Evolutionary conservation across 2,329 filamentous ascomycete genomes (phyloP).

Genomic region (Macroventuria anomochaeta): DNA sequence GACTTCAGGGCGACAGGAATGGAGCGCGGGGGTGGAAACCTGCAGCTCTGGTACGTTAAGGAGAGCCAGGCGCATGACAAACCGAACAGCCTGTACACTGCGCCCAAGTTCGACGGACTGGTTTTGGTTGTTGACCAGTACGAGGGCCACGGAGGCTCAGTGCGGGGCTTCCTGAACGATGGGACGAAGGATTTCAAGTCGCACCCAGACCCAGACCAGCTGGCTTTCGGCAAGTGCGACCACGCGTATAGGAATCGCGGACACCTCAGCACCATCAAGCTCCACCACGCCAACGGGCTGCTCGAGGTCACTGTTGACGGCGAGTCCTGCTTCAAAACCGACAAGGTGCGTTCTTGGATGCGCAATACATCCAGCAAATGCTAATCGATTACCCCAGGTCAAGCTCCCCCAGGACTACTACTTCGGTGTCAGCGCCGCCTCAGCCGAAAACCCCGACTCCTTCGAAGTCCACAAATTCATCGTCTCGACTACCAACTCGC

Average conservation of each 20-base stretch:
- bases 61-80: conserved; percentile 70
- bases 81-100: conserved; percentile 81
- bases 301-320: conserved; percentile 85
- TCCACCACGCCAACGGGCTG: conserved; percentile 68
- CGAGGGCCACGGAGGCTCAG: conserved; percentile 76
- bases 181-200: conserved; percentile 79
- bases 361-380: not conserved
- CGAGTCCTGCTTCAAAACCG: conserved; percentile 79
- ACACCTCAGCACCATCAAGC: conserved; percentile 77
- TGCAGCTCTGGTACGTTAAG: conserved; percentile 90
- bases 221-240: conserved; percentile 92
- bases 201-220: conserved; percentile 77
- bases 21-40: conserved; percentile 83
- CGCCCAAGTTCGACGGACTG: conserved; percentile 86
- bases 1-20: conserved; percentile 87
- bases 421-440: conserved; percentile 86
- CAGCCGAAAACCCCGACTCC: conserved; percentile 89
- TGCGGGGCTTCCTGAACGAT: conserved; percentile 94
- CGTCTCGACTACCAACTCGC: conserved; percentile 62
- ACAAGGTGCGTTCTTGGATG: conserved; percentile 56
- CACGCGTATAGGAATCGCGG: conserved; percentile 92
- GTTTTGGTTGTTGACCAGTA: conserved; percentile 85
- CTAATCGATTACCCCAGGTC: conserved; percentile 58
- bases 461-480: conserved; percentile 92
- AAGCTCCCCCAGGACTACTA: conserved; percentile 79